Conservation (phyloP, 1,284 basidiomycete species). For the Puccinia brachypodii region DNA sequence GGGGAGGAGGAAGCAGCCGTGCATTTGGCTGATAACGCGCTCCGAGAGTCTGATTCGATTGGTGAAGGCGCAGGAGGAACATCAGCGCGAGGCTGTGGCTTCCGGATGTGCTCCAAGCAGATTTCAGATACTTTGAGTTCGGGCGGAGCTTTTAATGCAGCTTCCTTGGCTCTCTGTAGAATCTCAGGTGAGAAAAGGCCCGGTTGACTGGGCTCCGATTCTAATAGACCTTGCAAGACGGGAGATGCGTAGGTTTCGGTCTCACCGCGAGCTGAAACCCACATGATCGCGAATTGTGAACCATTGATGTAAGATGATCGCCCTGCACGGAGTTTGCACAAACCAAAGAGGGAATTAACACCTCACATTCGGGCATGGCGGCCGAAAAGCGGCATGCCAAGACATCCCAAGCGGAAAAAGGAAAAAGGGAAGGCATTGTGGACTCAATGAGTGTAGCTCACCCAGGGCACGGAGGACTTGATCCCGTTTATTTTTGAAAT, state of each 20-base stretch:
- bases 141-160: constrained; percentile 49
- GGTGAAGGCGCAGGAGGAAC: not conserved
- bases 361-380: constrained; percentile 51
- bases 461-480: constrained; percentile 62
- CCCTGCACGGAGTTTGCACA: constrained; percentile 17
- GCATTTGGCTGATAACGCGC: constrained; percentile 25
- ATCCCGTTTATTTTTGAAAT: constrained; percentile 63
- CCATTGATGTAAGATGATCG: constrained; percentile 62
- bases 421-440: constrained; percentile 2
- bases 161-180: constrained; percentile 48
- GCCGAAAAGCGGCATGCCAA: not conserved
- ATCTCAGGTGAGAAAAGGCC: constrained; percentile 48
- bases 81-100: not conserved
- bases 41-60: constrained; percentile 10
- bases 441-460: not conserved
- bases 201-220: constrained; percentile 13
- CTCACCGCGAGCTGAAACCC: constrained; percentile 61
- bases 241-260: constrained; percentile 62
- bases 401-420: constrained; percentile 5
- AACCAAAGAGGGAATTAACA: not conserved
- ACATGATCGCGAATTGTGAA: constrained; percentile 62
- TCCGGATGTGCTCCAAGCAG: constrained; percentile 33
- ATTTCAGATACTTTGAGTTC: constrained; percentile 27
- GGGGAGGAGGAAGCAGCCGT: constrained; percentile 7
- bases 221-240: constrained; percentile 52